phyloP scores from a whole-genome alignment of 306 rosid genomes.

The Quercus bicolor region DNA sequence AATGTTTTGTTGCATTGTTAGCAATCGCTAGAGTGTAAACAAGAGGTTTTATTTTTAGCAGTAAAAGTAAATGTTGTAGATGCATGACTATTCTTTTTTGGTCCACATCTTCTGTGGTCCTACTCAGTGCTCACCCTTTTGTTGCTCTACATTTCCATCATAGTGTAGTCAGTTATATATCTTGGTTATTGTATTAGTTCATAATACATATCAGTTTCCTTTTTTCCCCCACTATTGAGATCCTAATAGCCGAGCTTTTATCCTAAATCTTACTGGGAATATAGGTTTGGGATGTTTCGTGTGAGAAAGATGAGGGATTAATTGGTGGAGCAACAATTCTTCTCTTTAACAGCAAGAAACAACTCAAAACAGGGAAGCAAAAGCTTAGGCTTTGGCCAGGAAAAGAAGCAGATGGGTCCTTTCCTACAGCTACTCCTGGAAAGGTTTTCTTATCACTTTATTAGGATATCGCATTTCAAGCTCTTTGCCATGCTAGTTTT shows the following conservation, averaged over 20 bases:
- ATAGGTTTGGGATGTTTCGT: constrained; percentile 97
- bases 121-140: not conserved
- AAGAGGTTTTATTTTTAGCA: not conserved
- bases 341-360: constrained; percentile 83
- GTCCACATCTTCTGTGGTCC: not conserved
- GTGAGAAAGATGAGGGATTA: constrained; percentile 76
- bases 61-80: not conserved
- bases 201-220: not conserved
- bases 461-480: not conserved
- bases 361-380: constrained; percentile 96
- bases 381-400: constrained; percentile 95
- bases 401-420: constrained; percentile 84
- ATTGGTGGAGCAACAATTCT: constrained; percentile 95
- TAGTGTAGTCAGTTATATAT: not conserved
- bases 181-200: not conserved
- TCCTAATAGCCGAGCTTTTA: not conserved
- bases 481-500: constrained; percentile 5
- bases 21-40: not conserved
- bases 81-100: not conserved
- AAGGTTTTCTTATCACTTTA: constrained; percentile 52
- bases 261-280: constrained; percentile 16
- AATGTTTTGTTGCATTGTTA: not conserved
- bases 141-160: not conserved
- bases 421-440: constrained; percentile 86
- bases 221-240: too few relatives aligned